Conservation (phyloP, 1,284 basidiomycete genomes). For the Leccinum cinnamomeum region DNA sequence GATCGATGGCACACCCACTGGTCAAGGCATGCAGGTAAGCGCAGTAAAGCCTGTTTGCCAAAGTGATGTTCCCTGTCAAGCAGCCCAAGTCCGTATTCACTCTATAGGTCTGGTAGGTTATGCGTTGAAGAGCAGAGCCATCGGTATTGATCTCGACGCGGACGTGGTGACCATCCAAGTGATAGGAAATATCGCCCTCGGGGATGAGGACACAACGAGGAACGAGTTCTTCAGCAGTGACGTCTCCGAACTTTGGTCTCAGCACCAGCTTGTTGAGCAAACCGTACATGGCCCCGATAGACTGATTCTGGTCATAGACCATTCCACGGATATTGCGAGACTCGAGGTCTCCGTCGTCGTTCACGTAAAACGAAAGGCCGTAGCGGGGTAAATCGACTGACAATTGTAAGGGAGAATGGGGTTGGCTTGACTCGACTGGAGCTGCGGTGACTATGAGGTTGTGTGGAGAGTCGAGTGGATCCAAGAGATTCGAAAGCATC, state of each 20-base stretch:
- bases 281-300: constrained; percentile 1
- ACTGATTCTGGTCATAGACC: constrained; percentile 4
- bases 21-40: constrained; percentile 50
- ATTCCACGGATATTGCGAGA: constrained; percentile 16
- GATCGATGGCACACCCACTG: constrained; percentile 42
- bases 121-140: constrained; percentile 3
- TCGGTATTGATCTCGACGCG: constrained; percentile 25
- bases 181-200: constrained; percentile 21
- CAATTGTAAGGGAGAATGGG: constrained; percentile 14
- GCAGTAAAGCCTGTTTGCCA: constrained; percentile 40
- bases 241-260: not conserved
- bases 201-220: constrained; percentile 1
- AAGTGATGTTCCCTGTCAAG: constrained; percentile 37
- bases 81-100: constrained; percentile 41
- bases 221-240: not conserved
- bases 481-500: constrained; percentile 34
- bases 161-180: constrained; percentile 26
- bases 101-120: constrained; percentile 39
- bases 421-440: constrained; percentile 8
- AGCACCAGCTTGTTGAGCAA: constrained; percentile 2
- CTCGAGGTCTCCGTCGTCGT: constrained; percentile 30
- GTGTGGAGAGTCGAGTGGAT: constrained; percentile 33
- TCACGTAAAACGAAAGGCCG: constrained; percentile 37
- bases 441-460: constrained; percentile 31
- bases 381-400: constrained; percentile 43